A percentile compares a stretch with the other conserved stretches of the same genome.
Conservation (phyloP, 2,329 filamentous ascomycete species). For the Biscogniauxia mediterranea region DNA sequence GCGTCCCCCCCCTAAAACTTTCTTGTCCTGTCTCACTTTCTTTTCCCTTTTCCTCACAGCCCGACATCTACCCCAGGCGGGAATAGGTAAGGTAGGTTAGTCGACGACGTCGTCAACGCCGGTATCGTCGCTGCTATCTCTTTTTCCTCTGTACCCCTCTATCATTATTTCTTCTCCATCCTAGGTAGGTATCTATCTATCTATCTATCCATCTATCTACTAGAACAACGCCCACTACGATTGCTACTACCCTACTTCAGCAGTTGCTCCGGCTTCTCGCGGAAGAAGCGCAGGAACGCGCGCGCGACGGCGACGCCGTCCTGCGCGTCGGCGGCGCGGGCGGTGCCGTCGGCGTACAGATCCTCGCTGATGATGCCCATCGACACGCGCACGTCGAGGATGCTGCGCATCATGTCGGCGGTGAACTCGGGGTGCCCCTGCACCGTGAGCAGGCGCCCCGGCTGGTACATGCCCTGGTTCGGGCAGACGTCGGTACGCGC, state of each 20-base stretch:
- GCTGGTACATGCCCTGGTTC: slow-evolving; percentile 77
- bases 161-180: too few relatives aligned
- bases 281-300: slow-evolving; percentile 74
- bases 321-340: slow-evolving; percentile 64
- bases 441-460: slow-evolving; percentile 66
- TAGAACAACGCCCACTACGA: too few relatives aligned
- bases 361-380: slow-evolving; percentile 69
- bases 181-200: slow-evolving; percentile 5
- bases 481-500: slow-evolving; percentile 65
- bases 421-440: slow-evolving; percentile 89
- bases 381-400: slow-evolving; percentile 63
- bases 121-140: too few relatives aligned
- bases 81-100: too few relatives aligned
- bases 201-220: too few relatives aligned
- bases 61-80: too few relatives aligned
- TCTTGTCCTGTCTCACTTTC: too few relatives aligned
- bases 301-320: slow-evolving; percentile 75
- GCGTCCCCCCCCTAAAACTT: too few relatives aligned
- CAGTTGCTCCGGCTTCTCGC: slow-evolving; percentile 54
- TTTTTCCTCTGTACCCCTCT: too few relatives aligned
- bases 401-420: slow-evolving; percentile 65
- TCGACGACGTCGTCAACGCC: too few relatives aligned
- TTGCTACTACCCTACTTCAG: not conserved
- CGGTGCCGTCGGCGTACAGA: slow-evolving; percentile 66
- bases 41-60: too few relatives aligned